Percentiles rank a stretch among this genome's conserved stretches.
Conservation (phyloP, 169 alveolate species). For the Plasmodium fragile region DNA sequence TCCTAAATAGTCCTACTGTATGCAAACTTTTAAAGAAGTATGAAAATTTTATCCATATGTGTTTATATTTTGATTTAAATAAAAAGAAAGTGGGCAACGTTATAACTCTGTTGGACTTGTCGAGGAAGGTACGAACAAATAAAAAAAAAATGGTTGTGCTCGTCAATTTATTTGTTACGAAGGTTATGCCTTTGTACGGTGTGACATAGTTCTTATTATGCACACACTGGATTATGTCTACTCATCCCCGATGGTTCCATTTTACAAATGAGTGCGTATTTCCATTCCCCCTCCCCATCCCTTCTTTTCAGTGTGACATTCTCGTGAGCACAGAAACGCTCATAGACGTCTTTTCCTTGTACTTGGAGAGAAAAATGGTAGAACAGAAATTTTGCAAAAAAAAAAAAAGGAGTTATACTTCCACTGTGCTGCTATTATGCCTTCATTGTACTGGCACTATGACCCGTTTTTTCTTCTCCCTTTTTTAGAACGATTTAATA, state of each 20-base stretch:
- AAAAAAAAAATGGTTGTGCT: background rate
- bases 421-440: background rate
- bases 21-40: slow-evolving; percentile 42
- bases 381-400: slow-evolving; percentile 1
- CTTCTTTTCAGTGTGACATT: slow-evolving; percentile 27
- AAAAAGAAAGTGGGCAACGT: slow-evolving; percentile 63
- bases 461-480: background rate
- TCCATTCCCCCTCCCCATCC: background rate
- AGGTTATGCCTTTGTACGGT: background rate
- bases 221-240: background rate
- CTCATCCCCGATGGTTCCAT: background rate
- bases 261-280: background rate
- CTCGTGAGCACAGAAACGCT: slow-evolving; percentile 43
- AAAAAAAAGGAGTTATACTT: background rate
- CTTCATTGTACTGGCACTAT: background rate
- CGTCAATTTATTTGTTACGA: background rate
- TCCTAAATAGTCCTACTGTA: slow-evolving; percentile 7
- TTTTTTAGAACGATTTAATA: slow-evolving; percentile 58
- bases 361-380: slow-evolving; percentile 57
- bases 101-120: slow-evolving; percentile 41
- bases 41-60: slow-evolving; percentile 63
- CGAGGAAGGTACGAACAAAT: slow-evolving; percentile 46
- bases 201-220: background rate
- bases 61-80: slow-evolving; percentile 67
- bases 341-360: slow-evolving; percentile 54